These are phyloP conservation scores for Mycosphaerella arachidis DNA, from an alignment of 2,329 filamentous ascomycete species.

Conservation along the genomic window DNA sequence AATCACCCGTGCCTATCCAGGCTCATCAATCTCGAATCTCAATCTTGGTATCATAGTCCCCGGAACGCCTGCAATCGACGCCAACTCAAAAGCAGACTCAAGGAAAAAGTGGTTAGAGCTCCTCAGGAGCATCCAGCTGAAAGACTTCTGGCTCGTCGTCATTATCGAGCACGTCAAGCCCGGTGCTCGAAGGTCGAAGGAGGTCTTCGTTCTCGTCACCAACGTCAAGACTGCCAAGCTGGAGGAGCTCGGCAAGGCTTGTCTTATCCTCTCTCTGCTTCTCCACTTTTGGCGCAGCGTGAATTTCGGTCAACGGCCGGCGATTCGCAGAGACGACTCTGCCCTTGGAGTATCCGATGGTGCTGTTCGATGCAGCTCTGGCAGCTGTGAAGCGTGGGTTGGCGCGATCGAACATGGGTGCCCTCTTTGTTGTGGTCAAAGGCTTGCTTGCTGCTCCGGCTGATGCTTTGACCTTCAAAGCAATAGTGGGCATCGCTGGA, in stretches of 20 bases:
- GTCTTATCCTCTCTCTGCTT: slow-evolving; percentile 10
- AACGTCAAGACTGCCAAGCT: slow-evolving; percentile 17
- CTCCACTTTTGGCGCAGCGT: slow-evolving; percentile 11
- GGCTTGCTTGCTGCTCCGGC: slow-evolving; percentile 20
- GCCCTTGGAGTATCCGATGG: slow-evolving; percentile 80
- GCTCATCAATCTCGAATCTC: background rate
- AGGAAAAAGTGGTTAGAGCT: slow-evolving; percentile 6
- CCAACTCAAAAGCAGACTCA: background rate
- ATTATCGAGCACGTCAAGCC: background rate
- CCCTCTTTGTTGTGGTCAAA: slow-evolving; percentile 19
- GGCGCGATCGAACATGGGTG: slow-evolving; percentile 17
- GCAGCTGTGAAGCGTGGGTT: slow-evolving; percentile 57
- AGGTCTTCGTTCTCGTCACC: slow-evolving; percentile 17
- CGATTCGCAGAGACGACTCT: slow-evolving; percentile 49
- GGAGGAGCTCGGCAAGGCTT: slow-evolving; percentile 25
- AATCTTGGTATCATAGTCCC: background rate
- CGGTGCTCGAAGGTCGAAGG: background rate
- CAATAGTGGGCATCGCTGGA: slow-evolving; percentile 36
- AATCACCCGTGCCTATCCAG: background rate
- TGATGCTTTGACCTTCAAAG: slow-evolving; percentile 39
- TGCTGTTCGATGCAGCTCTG: slow-evolving; percentile 68
- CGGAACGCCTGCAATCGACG: background rate
- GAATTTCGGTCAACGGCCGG: slow-evolving; percentile 23
- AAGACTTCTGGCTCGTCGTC: slow-evolving; percentile 20
- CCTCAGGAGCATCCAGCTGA: slow-evolving; percentile 19